Evolutionary conservation across 2,329 filamentous ascomycete species (phyloP).

Genomic region (Rutstroemia sp.): DNA sequence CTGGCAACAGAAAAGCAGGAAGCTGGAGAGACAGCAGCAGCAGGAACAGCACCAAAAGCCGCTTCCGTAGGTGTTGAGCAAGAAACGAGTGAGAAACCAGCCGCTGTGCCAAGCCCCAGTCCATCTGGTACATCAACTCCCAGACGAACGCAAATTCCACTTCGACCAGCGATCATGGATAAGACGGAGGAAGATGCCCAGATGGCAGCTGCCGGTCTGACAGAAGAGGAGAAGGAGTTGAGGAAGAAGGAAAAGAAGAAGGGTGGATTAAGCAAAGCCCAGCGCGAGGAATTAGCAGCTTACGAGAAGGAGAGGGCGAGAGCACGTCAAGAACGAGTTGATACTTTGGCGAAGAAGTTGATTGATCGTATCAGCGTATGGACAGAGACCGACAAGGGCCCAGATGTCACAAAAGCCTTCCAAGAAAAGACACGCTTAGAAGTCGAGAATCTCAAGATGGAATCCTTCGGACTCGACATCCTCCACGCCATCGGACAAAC

Average conservation of each 20-base stretch:
- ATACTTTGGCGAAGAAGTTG: slow-evolving; percentile 76
- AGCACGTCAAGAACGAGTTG: slow-evolving; percentile 83
- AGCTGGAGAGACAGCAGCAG: slow-evolving; percentile 18
- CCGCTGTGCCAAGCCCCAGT: slow-evolving; percentile 17
- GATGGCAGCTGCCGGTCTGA: slow-evolving; percentile 56
- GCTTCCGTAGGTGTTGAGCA: background rate
- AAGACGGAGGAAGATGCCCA: slow-evolving; percentile 72
- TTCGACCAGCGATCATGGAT: slow-evolving; percentile 83
- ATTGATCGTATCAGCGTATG: slow-evolving; percentile 85
- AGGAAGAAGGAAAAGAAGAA: slow-evolving; percentile 86
- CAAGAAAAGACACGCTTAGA: slow-evolving; percentile 91
- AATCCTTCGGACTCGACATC: slow-evolving; percentile 94
- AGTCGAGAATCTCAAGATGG: slow-evolving; percentile 98
- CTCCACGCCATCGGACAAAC: slow-evolving; percentile 89
- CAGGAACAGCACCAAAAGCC: background rate
- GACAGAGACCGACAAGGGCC: slow-evolving; percentile 91
- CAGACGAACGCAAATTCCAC: slow-evolving; percentile 49
- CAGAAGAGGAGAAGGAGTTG: slow-evolving; percentile 67
- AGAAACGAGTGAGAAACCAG: slow-evolving; percentile 10
- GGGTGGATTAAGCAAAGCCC: slow-evolving; percentile 78
- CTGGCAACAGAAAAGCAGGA: slow-evolving; percentile 30
- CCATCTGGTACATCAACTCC: slow-evolving; percentile 36
- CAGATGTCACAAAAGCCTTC: slow-evolving; percentile 81
- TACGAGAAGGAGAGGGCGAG: slow-evolving; percentile 80
- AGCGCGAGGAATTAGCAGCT: slow-evolving; percentile 82